These are phyloP conservation scores for Floccularia luteovirens DNA, from an alignment of 768 basidiomycete species.

Conservation along the genomic window DNA sequence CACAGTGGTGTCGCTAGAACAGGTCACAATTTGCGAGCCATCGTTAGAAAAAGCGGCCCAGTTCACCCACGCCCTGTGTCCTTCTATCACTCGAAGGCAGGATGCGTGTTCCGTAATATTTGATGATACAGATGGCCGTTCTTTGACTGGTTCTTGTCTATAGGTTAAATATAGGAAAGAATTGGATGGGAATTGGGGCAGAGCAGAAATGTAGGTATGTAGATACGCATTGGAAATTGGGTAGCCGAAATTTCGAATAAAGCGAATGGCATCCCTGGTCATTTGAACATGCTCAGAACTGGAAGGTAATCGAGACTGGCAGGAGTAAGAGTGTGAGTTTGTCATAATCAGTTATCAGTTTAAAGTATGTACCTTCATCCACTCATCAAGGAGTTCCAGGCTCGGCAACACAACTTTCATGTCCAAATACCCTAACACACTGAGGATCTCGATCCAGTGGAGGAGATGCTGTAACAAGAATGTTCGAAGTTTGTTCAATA, in stretches of 20 bases:
- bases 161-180: background rate
- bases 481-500: background rate
- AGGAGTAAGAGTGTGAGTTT: background rate
- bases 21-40: background rate
- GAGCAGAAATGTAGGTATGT: background rate
- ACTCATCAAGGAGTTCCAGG: background rate
- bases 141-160: background rate
- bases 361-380: background rate
- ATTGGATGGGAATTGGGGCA: background rate
- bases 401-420: background rate
- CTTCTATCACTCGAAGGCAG: background rate
- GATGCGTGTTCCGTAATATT: background rate
- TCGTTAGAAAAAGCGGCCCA: background rate
- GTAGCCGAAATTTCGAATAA: background rate
- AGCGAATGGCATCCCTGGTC: background rate
- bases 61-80: background rate
- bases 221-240: background rate
- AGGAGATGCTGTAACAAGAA: background rate
- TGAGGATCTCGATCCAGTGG: slow-evolving; percentile 3
- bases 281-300: background rate
- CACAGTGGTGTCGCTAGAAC: background rate
- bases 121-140: background rate
- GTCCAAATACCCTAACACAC: background rate
- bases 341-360: no score
- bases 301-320: background rate